Percentiles rank a stretch among this genome's conserved stretches.
Conservation (phyloP, 345 rosid genomes). For the Luvunga scandens region DNA sequence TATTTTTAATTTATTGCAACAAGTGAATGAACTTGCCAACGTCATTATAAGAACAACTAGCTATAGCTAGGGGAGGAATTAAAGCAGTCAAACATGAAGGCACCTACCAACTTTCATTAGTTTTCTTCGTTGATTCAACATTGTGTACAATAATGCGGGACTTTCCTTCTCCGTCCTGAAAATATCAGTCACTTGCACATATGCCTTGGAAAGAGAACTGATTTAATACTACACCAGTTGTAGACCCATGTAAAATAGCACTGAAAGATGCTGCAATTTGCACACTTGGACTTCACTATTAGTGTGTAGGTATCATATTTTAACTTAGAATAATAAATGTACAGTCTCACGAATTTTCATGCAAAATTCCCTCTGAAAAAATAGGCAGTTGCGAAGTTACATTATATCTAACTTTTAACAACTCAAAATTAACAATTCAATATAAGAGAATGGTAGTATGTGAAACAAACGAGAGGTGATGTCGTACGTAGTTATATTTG, state of each 20-base stretch:
- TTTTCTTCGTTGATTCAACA: background rate
- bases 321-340: no score
- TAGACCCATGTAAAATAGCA: background rate
- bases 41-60: background rate
- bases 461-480: rapidly evolving
- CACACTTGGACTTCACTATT: background rate
- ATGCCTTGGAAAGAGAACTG: no score
- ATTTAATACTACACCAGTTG: background rate
- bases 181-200: background rate
- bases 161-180: background rate
- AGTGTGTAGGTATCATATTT: no score
- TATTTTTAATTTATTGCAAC: background rate
- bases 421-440: no score
- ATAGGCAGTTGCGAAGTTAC: no score
- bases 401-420: no score
- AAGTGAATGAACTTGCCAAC: background rate
- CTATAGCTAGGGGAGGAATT: background rate
- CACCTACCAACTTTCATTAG: background rate
- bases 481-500: no score
- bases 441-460: no score
- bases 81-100: background rate
- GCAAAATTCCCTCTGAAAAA: background rate
- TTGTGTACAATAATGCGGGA: background rate
- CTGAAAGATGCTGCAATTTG: background rate
- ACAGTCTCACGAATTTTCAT: background rate